These are phyloP conservation scores for Nidularia pulvinata DNA, from an alignment of 768 basidiomycete species.

Conservation along the genomic window DNA sequence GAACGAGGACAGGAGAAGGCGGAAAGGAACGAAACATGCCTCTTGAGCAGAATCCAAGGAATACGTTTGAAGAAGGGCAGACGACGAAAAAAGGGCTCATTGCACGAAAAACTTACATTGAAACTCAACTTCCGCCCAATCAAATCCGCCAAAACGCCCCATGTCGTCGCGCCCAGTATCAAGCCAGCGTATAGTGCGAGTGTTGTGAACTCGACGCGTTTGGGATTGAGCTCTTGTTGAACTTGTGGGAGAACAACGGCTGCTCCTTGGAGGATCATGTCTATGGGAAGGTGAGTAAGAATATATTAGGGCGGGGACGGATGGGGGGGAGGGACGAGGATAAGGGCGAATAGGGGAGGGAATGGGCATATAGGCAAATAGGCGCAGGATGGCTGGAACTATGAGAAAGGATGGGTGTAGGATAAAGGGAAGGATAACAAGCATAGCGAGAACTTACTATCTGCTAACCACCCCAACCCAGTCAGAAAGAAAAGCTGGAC, in stretches of 20 bases:
- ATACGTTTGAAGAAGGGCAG: too few species aligned
- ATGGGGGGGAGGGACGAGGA: too few species aligned
- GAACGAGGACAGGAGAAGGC: too few species aligned
- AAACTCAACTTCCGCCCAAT: conserved; percentile 46
- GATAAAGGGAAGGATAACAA: too few species aligned
- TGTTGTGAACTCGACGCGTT: conserved; percentile 41
- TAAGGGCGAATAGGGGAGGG: too few species aligned
- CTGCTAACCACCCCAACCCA: conserved; percentile 49
- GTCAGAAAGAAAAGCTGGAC: conserved; percentile 42
- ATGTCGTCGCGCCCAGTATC: conserved; percentile 44
- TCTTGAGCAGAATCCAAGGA: not conserved
- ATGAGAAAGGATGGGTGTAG: not conserved
- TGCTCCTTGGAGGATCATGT: conserved; percentile 47
- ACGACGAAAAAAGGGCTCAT: not conserved
- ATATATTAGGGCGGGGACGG: too few species aligned
- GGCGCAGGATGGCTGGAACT: too few species aligned
- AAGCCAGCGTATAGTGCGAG: conserved; percentile 46
- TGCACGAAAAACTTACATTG: conserved; percentile 23
- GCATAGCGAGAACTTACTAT: conserved; percentile 40
- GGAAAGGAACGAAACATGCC: too few species aligned
- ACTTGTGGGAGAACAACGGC: conserved; percentile 45
- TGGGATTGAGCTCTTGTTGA: conserved; percentile 38
- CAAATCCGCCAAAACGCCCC: conserved; percentile 50
- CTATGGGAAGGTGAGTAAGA: too few species aligned
- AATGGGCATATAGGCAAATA: too few species aligned